phyloP scores from a whole-genome alignment of 352 stramenopile species.

The Pseudoperonospora humuli region DNA sequence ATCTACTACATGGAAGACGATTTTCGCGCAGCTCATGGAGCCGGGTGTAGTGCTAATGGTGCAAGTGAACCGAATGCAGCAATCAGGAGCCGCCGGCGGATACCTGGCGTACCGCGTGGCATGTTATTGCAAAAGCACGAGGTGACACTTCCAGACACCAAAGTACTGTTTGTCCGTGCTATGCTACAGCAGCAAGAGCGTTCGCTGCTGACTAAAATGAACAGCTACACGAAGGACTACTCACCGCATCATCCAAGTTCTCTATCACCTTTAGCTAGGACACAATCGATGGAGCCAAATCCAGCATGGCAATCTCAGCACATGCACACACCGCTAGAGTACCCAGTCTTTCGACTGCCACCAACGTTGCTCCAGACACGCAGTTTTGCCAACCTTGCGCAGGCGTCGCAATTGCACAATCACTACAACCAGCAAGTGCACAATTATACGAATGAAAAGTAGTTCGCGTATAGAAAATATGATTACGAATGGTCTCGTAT shows the following conservation, averaged over 20 bases:
- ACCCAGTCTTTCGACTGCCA: conserved; percentile 66
- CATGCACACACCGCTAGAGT: conserved; percentile 31
- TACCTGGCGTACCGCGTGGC: conserved; percentile 29
- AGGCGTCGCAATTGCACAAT: conserved; percentile 8
- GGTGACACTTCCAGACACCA: conserved; percentile 61
- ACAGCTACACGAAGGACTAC: conserved; percentile 23
- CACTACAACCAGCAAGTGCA: conserved; percentile 5
- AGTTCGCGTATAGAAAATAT: conserved; percentile 1
- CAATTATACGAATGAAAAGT: conserved; percentile 7
- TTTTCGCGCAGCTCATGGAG: conserved; percentile 31
- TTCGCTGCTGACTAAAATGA: conserved; percentile 59
- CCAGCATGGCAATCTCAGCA: conserved; percentile 36
- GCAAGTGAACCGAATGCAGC: conserved; percentile 17
- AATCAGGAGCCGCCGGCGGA: conserved; percentile 25
- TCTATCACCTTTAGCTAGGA: conserved; percentile 25
- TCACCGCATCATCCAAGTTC: conserved; percentile 12
- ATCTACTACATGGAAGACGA: conserved; percentile 78
- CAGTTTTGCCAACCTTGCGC: conserved; percentile 30
- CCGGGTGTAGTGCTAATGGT: conserved; percentile 7
- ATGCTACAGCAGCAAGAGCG: conserved; percentile 85
- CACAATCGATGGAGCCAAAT: conserved; percentile 38
- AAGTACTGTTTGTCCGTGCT: conserved; percentile 71
- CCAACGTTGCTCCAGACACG: conserved; percentile 25
- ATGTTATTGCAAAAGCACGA: conserved; percentile 79
- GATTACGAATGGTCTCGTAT: background rate